A percentile compares a stretch with the other conserved stretches of the same genome.
Conservation (phyloP, 2,329 filamentous ascomycete genomes). For the Didymella sp. region DNA sequence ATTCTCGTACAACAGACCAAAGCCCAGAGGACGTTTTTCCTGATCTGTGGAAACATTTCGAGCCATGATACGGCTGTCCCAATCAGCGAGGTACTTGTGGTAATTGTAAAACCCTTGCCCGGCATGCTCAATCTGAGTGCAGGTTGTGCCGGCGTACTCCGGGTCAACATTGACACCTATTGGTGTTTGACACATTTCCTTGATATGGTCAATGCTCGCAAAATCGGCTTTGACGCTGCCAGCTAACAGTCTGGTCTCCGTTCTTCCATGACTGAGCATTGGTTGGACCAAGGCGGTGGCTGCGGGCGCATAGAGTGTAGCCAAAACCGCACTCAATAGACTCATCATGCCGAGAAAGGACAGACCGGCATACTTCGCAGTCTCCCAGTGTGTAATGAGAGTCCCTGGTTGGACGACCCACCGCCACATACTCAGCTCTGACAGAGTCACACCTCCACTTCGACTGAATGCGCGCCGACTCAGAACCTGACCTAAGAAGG, state of each 20-base stretch:
- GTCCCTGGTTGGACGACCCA: conserved; percentile 73
- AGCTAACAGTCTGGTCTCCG: conserved; percentile 58
- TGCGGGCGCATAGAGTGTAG: conserved; percentile 78
- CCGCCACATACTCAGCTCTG: conserved; percentile 78
- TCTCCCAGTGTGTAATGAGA: conserved; percentile 72
- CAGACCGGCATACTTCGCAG: conserved; percentile 67
- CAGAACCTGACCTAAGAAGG: conserved; percentile 75
- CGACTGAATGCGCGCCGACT: conserved; percentile 70
- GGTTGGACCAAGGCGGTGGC: conserved; percentile 78
- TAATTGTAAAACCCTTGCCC: conserved; percentile 75
- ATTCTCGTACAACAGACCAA: conserved; percentile 72
- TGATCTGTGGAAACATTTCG: conserved; percentile 56
- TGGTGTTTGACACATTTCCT: conserved; percentile 66
- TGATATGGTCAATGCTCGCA: conserved; percentile 66
- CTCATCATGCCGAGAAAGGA: conserved; percentile 71
- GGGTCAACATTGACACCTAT: conserved; percentile 55
- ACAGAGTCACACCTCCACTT: conserved; percentile 71
- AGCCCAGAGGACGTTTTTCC: conserved; percentile 63
- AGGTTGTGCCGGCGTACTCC: conserved; percentile 60
- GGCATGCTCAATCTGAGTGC: conserved; percentile 72
- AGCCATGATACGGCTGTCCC: conserved; percentile 58
- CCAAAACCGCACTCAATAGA: conserved; percentile 68
- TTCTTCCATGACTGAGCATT: conserved; percentile 67
- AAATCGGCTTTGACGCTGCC: conserved; percentile 68
- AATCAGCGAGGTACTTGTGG: conserved; percentile 64